These are phyloP conservation scores for Cryphonectria japonica DNA, from an alignment of 2,329 filamentous ascomycete species.

Conservation along the genomic window DNA sequence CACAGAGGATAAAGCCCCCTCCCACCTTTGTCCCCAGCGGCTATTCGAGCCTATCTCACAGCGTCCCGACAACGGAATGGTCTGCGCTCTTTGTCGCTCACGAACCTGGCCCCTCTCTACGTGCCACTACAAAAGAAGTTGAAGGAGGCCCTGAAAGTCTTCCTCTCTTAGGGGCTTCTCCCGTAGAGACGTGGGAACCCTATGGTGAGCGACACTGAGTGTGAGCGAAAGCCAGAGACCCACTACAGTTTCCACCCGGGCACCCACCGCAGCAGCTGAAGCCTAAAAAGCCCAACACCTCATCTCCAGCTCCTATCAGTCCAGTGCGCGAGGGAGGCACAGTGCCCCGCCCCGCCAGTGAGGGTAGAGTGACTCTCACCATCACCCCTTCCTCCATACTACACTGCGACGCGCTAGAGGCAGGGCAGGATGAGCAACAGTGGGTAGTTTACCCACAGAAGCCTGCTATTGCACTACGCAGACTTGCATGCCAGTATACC, in stretches of 20 bases:
- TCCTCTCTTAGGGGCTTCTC: background rate
- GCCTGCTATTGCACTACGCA: constrained; percentile 9
- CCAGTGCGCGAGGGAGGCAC: constrained; percentile 1
- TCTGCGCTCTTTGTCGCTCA: background rate
- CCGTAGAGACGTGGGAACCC: too few species aligned
- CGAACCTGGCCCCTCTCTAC: background rate
- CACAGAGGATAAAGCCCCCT: background rate
- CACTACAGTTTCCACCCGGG: background rate
- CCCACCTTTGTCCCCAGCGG: background rate
- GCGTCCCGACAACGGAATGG: background rate
- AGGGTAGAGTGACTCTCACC: background rate
- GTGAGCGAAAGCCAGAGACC: background rate
- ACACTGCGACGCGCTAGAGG: constrained; percentile 1
- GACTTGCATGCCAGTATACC: background rate
- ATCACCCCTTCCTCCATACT: background rate
- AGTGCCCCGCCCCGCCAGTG: background rate
- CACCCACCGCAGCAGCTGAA: background rate
- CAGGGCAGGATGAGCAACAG: constrained; percentile 7
- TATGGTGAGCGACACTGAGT: background rate
- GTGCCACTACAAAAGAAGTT: background rate
- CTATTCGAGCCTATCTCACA: background rate
- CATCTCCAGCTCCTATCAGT: background rate
- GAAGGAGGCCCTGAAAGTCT: background rate
- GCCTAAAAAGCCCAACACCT: background rate
- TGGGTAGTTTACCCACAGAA: constrained; percentile 8